phyloP scores from a whole-genome alignment of 78 protist genomes.

The Speleostelium caveatum region DNA sequence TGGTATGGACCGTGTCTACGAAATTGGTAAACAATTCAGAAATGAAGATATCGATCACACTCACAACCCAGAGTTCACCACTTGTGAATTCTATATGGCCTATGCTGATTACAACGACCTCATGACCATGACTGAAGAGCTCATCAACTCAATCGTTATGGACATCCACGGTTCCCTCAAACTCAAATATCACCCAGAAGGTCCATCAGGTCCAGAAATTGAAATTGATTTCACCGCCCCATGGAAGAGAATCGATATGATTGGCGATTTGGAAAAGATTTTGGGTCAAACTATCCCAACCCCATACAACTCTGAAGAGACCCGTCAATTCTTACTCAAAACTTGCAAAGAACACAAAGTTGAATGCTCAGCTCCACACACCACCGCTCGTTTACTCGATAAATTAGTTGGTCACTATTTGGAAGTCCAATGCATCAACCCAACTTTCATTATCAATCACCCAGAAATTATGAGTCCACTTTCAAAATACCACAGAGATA shows the following conservation, averaged over 20 bases:
- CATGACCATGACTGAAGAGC: slow-evolving; percentile 96
- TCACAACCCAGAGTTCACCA: slow-evolving; percentile 99
- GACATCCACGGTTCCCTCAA: slow-evolving; percentile 79
- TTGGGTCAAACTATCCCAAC: slow-evolving; percentile 83
- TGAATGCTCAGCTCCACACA: slow-evolving; percentile 95
- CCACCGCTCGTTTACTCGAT: slow-evolving; percentile 99
- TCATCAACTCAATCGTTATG: slow-evolving; percentile 86
- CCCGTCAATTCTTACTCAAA: slow-evolving; percentile 84
- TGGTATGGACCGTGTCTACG: slow-evolving; percentile 99
- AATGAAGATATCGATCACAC: slow-evolving; percentile 99
- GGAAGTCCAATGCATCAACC: slow-evolving; percentile 95
- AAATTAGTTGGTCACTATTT: slow-evolving; percentile 94
- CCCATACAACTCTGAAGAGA: slow-evolving; percentile 76
- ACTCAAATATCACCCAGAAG: slow-evolving; percentile 87
- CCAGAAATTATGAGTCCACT: slow-evolving; percentile 99
- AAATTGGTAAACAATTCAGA: slow-evolving; percentile 99
- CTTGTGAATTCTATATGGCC: slow-evolving; percentile 99
- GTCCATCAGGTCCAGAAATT: slow-evolving; percentile 58
- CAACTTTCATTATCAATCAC: slow-evolving; percentile 99
- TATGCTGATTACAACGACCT: slow-evolving; percentile 99
- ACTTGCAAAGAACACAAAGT: slow-evolving; percentile 85
- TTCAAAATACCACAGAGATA: slow-evolving; percentile 96
- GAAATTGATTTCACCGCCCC: slow-evolving; percentile 99
- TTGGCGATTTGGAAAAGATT: slow-evolving; percentile 88
- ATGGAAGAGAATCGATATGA: slow-evolving; percentile 94